Evolutionary conservation across 2,329 filamentous ascomycete species (phyloP).

Genomic region (Clarireedia paspali): DNA sequence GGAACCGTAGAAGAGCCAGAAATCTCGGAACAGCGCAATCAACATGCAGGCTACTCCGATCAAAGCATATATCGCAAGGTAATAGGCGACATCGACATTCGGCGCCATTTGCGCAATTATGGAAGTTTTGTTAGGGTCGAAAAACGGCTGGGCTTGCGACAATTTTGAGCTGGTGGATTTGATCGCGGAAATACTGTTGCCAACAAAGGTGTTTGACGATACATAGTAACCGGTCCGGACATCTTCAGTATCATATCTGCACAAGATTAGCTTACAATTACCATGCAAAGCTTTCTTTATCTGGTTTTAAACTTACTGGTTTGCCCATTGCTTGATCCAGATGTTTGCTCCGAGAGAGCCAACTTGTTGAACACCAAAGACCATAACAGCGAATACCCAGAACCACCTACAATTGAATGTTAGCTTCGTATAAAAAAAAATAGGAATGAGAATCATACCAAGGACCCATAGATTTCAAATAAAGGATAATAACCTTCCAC

Average conservation of each 20-base stretch:
- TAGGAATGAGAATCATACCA: constrained; percentile 41
- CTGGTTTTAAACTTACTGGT: constrained; percentile 53
- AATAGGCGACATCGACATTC: constrained; percentile 77
- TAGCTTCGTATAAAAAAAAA: constrained; percentile 6
- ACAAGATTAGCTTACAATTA: neutral
- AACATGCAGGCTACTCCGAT: constrained; percentile 71
- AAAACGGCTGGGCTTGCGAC: constrained; percentile 27
- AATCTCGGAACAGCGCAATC: constrained; percentile 76
- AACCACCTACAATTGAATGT: constrained; percentile 50
- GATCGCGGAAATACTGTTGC: constrained; percentile 24
- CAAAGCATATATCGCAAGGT: constrained; percentile 72
- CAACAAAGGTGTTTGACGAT: constrained; percentile 20
- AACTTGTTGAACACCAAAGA: constrained; percentile 78
- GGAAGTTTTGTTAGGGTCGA: constrained; percentile 27
- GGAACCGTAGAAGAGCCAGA: constrained; percentile 88
- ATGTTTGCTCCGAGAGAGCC: constrained; percentile 82
- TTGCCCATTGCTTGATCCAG: constrained; percentile 94
- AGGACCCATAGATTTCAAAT: constrained; percentile 83
- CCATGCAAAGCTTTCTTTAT: neutral
- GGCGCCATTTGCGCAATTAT: constrained; percentile 24
- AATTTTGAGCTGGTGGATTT: constrained; percentile 20
- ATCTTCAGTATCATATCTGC: constrained; percentile 29
- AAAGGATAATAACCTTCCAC: constrained; percentile 76
- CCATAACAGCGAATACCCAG: constrained; percentile 68
- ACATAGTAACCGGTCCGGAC: constrained; percentile 12